Base-by-base conservation (phyloP, 441 rosid species). In the Eruca vesicaria region DNA sequence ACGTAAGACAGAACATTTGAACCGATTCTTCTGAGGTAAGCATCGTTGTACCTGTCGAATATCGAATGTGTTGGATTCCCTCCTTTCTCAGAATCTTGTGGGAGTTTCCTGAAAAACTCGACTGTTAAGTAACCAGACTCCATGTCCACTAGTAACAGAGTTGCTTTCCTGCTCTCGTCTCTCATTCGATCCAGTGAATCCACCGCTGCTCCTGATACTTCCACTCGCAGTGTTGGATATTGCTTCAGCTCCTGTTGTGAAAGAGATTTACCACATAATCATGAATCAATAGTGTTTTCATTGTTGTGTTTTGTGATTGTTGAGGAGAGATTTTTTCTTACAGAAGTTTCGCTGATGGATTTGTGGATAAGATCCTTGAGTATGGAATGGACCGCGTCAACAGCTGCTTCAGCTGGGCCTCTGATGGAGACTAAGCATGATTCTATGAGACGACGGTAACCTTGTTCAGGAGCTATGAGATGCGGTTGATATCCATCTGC, bases 401-500 rank as follows among this genome's bases (percentile, higher is more conserved):
- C 98, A 73, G 96, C 94, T 72, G 97, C 90, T 85, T 94, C 98
- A 72, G 96, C 97, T 52, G 98, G 98, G 71, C 88, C 93, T 85
- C 89, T 90, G 66, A 90, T 90, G 33, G 92, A 81, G 73, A 87
- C 86, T 62, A 94, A 65, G 66, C 91, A 82, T 75, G 96, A 88
- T 74, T 94, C 97, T 71, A 94, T 94, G 59, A 94, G 97, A 53
- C 93, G 96, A 26, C 97, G 90, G 73, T 94, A 94, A 75, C 97
- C 97, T 87, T 91, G 95, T 58, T 94, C 98, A 15, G 97, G 98
- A 80, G 98, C 98, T 68, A 93, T 90, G 18, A 93, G 87, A 90
- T 94, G 97, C 1, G 97, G 97, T 80, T 90, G 97, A 78, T 94
- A 94, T 63, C 98, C 98, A 86, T 94, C 98, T 63, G 98, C 98